Base-by-base conservation (phyloP, 75 land plant genomes). In the Selaginella moellendorffii region DNA sequence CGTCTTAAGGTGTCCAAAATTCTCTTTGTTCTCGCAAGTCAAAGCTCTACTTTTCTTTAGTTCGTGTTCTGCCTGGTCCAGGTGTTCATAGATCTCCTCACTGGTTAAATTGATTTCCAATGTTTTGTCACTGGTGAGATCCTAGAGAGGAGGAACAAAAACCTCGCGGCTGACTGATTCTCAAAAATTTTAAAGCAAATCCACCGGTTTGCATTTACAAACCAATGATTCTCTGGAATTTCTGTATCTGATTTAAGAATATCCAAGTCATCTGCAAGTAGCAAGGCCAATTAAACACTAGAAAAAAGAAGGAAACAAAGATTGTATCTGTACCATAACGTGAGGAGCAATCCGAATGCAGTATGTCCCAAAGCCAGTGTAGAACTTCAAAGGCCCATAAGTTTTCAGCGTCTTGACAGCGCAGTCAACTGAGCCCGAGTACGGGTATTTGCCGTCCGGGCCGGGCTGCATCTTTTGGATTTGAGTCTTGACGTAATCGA, bases 381-480 rank as follows among this genome's bases (percentile, higher is more conserved):
- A 56, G n/a, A 56, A 56, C 59, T 19, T 56, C n/a, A 56, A 56
- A 25, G 59, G 59, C 19, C 59, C 59, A 56, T 24, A 8, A 8
- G 8, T 56, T 56, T n/a, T 56, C n/a, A 56, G 24, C 21, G 59
- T 56, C 24, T 56, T 56, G 21, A 56, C 9, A 2, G 59, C 59
- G n/a, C 59, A 56, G 24, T 56, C 59, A 2, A 56, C 21, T 8
- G 59, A 5, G 24, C 59, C 59, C 8, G 59, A 8, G 24, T 56
- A 56, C 19, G 59, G 24, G n/a, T 56, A 56, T n/a, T 56, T 56
- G n/a, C 59, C 59, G n/a, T 56, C 59, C n/a, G 59, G 59, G n/a
- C 59, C 59, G 24, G 59, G 59, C 59, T 56, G 59, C 59, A 56
- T 56, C 19, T 56, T 56, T 19, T 56, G 59, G 5, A 56, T 56